These are phyloP conservation scores for Arthrobotrys entomopaga DNA, from an alignment of 2,329 filamentous ascomycete genomes.

Conservation along the genomic window DNA sequence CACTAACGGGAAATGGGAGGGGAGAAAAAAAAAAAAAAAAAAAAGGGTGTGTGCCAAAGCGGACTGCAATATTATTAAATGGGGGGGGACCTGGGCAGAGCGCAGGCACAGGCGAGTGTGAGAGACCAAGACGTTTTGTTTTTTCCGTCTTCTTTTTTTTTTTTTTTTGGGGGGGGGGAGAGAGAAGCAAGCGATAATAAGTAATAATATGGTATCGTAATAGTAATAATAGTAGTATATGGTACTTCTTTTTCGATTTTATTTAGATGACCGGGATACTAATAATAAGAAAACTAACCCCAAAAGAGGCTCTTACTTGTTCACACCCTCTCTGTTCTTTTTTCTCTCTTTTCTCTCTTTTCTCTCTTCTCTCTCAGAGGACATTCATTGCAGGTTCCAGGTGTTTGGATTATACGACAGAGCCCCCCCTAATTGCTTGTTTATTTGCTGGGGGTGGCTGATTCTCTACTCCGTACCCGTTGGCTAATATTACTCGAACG, in stretches of 20 bases:
- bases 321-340: no score
- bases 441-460: no score
- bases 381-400: not conserved
- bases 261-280: not conserved
- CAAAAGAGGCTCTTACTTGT: no score
- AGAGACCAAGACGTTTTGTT: conserved; percentile 37
- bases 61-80: not conserved
- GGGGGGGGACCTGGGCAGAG: no score
- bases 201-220: not conserved
- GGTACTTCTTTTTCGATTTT: not conserved
- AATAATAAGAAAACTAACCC: conserved; percentile 8
- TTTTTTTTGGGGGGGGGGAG: no score
- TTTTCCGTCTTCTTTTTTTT: conserved; percentile 4
- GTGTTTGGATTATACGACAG: no score
- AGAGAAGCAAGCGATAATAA: not conserved
- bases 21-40: no score
- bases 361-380: not conserved
- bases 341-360: not conserved
- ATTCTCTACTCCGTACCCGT: not conserved
- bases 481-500: not conserved
- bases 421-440: no score
- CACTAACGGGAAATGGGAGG: conserved; percentile 32
- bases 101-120: conserved; percentile 36
- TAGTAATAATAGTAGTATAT: conserved; percentile 11
- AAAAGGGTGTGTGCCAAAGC: conserved; percentile 20